These are phyloP conservation scores for Dalbergia oliveri DNA, from an alignment of 306 rosid genomes.

Conservation along the genomic window DNA sequence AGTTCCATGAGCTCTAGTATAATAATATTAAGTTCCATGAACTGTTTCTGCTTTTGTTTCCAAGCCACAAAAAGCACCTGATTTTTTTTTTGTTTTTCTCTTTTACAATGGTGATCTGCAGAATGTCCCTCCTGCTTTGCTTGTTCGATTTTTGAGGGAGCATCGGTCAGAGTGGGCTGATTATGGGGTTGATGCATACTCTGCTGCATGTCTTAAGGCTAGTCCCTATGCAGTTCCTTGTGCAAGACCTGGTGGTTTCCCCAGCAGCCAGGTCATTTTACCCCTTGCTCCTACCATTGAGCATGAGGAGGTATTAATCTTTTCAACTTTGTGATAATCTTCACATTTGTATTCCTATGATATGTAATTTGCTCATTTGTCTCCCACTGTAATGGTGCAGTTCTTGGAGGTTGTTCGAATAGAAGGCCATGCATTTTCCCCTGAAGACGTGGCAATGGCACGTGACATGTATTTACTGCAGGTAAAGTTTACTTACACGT, in stretches of 20 bases:
- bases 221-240: conserved; percentile 90
- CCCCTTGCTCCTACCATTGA: conserved; percentile 95
- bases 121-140: conserved; percentile 98
- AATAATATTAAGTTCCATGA: background rate
- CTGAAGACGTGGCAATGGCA: conserved; percentile 85
- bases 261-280: conserved; percentile 86
- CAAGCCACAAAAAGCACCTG: background rate
- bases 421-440: conserved; percentile 96
- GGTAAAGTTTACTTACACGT: conserved; percentile 48
- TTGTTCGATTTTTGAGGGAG: conserved; percentile 95
- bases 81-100: background rate
- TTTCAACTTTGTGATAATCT: background rate
- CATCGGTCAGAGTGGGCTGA: conserved; percentile 99
- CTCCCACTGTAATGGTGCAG: conserved; percentile 50
- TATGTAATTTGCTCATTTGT: background rate
- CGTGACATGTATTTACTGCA: conserved; percentile 92
- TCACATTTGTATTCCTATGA: background rate
- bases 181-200: conserved; percentile 94
- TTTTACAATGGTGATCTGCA: conserved; percentile 36
- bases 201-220: conserved; percentile 85
- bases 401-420: conserved; percentile 95
- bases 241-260: conserved; percentile 88
- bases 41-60: background rate
- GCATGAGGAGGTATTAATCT: conserved; percentile 80
- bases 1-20: background rate